Base-by-base conservation (phyloP, 495 filamentous ascomycete species). In the Podospora comata region DNA sequence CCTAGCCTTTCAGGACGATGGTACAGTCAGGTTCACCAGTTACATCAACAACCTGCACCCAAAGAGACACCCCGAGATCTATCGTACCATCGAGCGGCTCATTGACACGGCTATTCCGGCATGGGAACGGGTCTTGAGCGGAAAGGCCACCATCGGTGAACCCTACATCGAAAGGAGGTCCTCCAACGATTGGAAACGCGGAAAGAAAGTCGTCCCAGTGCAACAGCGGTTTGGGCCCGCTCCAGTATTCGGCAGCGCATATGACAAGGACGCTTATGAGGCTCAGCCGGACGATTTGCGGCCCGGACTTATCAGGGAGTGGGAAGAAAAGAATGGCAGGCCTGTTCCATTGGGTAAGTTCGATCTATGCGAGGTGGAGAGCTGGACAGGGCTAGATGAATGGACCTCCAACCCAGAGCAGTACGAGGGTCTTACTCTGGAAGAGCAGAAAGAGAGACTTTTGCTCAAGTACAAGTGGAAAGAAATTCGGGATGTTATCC, bases 11-110 rank as follows among this genome's bases (percentile, higher is more conserved):
- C 59, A 67, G 0, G 71, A 74, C 2, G 56, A 81, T 78, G 76
- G 82, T 78, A 34, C 83, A 82, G 80, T 92, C 88, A 66, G 89
- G 85, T 77, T 93, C 86, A 72, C 88, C 83, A 74, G 83, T 80
- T 89, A 90, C 72, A 87, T 91, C 78, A 91, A 91, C 72, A 90
- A 89, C 65, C 75, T 88, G 0, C 85, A 89, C 68, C 88, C 88
- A 0, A 61, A 58, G 5, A 72, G 79, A 20, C 77, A 88, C 66
- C 62, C 67, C 2, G 67, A 71, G 0, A 81, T 90, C 16, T 91
- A 90, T 67, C 34, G 56, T 3, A 76, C 80, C 0, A 70, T 90
- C 19, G 86, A 87, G 68, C 74, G 82, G 60, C 72, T 89, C 34
- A 78, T 90, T n/a, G 68, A 80, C 6, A 75, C 66, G 9, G 76